A percentile compares a stretch with the other conserved stretches of the same genome.
Evolutionary conservation across 106 monocot species (phyloP).

Genomic region (Posidonia australis): DNA sequence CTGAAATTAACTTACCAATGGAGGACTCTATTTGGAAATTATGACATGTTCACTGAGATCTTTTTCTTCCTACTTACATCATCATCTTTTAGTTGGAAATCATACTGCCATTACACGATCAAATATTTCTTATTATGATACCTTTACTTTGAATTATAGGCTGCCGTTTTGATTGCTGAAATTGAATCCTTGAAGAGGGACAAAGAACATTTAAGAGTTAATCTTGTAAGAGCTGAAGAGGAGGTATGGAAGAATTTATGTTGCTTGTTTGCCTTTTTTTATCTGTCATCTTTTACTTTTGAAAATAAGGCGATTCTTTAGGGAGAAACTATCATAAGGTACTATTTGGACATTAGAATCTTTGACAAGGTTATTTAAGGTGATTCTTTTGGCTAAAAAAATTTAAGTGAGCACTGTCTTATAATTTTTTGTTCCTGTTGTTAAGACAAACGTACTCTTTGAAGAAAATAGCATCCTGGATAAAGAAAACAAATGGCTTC

Average conservation of each 20-base stretch:
- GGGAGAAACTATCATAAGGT: no score
- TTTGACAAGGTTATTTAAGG: no score
- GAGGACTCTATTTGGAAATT: neutral
- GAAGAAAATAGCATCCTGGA: slow-evolving; percentile 70
- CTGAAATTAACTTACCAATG: neutral
- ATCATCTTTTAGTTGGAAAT: neutral
- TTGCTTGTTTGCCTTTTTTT: slow-evolving; percentile 5
- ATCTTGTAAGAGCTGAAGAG: slow-evolving; percentile 74
- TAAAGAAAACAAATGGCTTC: slow-evolving; percentile 63
- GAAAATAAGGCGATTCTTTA: neutral
- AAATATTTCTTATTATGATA: neutral
- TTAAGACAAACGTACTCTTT: slow-evolving; percentile 58
- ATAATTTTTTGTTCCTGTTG: neutral
- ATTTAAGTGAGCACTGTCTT: no score
- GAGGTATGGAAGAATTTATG: slow-evolving; percentile 38
- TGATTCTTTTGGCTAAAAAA: no score
- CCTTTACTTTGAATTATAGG: slow-evolving; percentile 3
- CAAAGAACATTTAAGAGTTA: slow-evolving; percentile 51
- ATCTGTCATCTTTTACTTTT: neutral
- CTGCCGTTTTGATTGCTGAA: slow-evolving; percentile 33
- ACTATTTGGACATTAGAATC: no score
- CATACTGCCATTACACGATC: neutral
- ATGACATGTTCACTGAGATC: neutral
- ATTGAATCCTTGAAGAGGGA: slow-evolving; percentile 54
- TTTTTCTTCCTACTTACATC: neutral